Conservation (phyloP, 805 yeast species). For the Saccharomycopsis sp. region DNA sequence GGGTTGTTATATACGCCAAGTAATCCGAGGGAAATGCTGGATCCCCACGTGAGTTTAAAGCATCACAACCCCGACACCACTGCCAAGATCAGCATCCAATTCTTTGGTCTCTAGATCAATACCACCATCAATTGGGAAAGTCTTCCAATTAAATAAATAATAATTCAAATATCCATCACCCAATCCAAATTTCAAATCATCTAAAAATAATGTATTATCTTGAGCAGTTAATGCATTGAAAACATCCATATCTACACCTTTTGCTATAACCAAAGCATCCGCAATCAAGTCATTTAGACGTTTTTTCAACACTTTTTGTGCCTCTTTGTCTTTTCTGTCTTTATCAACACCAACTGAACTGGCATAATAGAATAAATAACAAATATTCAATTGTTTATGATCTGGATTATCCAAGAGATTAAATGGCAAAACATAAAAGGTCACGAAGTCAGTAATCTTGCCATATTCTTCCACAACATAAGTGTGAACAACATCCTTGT, state of each 20-base stretch:
- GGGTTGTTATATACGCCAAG: too few relatives aligned
- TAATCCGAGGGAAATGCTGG: too few relatives aligned
- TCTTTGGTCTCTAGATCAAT: slow-evolving; percentile 47
- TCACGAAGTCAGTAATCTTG: slow-evolving; percentile 77
- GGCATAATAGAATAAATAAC: slow-evolving; percentile 87
- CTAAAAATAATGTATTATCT: slow-evolving; percentile 80
- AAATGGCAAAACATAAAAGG: slow-evolving; percentile 85
- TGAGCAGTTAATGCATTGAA: slow-evolving; percentile 89
- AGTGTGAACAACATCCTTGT: slow-evolving; percentile 54
- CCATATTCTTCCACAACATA: slow-evolving; percentile 64
- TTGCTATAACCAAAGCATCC: slow-evolving; percentile 74
- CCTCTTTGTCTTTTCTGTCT: slow-evolving; percentile 34
- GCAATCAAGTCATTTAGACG: slow-evolving; percentile 56
- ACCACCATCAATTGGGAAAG: slow-evolving; percentile 80
- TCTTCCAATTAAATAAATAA: slow-evolving; percentile 84
- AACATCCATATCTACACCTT: slow-evolving; percentile 68
- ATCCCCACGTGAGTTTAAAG: too few relatives aligned
- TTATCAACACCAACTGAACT: slow-evolving; percentile 51
- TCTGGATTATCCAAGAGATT: slow-evolving; percentile 61
- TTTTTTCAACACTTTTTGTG: slow-evolving; percentile 39
- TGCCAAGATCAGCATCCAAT: slow-evolving; percentile 46
- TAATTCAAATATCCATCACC: slow-evolving; percentile 93
- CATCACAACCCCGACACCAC: slow-evolving; percentile 90
- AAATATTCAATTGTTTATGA: slow-evolving; percentile 70
- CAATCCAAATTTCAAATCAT: slow-evolving; percentile 77